These are phyloP conservation scores for Camellia sinensis DNA, from an alignment of 148 eudicot genomes.

Conservation along the genomic window DNA sequence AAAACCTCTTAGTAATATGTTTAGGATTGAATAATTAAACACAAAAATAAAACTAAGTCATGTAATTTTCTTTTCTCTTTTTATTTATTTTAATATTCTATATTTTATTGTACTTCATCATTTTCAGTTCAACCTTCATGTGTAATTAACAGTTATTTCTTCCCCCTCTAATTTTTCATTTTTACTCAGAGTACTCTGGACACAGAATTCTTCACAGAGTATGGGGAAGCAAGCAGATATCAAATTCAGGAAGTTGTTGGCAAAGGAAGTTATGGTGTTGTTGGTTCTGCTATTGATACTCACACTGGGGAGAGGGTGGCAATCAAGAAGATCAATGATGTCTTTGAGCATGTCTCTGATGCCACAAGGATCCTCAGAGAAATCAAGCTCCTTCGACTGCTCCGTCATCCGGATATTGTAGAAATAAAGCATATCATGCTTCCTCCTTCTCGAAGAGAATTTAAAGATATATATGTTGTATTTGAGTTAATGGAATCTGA, in stretches of 20 bases:
- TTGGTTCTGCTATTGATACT: slow-evolving; percentile 84
- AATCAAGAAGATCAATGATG: slow-evolving; percentile 91
- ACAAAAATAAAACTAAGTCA: neutral
- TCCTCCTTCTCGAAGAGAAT: slow-evolving; percentile 95
- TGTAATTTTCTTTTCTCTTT: neutral
- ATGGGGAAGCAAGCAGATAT: slow-evolving; percentile 90
- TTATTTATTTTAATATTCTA: neutral
- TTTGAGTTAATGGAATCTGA: slow-evolving; percentile 99
- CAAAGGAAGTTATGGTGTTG: slow-evolving; percentile 98
- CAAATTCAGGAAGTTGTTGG: slow-evolving; percentile 90
- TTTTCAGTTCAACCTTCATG: neutral
- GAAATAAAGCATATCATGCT: slow-evolving; percentile 94
- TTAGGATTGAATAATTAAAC: neutral
- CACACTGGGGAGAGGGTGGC: slow-evolving; percentile 89
- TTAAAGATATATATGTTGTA: slow-evolving; percentile 85
- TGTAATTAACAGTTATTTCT: neutral
- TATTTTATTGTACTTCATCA: neutral
- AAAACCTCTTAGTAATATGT: neutral
- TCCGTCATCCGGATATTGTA: slow-evolving; percentile 90
- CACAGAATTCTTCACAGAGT: slow-evolving; percentile 90
- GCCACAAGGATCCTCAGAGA: slow-evolving; percentile 94
- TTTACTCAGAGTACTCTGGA: slow-evolving; percentile 50
- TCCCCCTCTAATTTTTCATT: neutral
- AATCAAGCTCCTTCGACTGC: slow-evolving; percentile 90
- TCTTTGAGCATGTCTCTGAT: slow-evolving; percentile 97